Percentiles rank a stretch among this genome's conserved stretches.
Evolutionary conservation across 2,329 filamentous ascomycete genomes (phyloP).

Genomic region (Phoma sp.): DNA sequence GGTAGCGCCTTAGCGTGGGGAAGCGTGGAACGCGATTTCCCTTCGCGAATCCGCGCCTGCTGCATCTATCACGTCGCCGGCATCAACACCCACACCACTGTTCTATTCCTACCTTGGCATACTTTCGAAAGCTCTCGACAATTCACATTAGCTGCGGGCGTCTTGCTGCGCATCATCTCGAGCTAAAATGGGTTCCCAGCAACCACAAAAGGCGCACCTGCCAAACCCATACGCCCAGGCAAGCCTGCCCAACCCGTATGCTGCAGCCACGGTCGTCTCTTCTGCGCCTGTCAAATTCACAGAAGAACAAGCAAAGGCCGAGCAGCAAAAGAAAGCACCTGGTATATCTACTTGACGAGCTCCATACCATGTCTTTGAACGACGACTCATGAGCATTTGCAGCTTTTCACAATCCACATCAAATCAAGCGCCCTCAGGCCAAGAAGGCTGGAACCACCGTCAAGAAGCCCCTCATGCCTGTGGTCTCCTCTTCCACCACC

Average conservation of each 20-base stretch:
- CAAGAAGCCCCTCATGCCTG: conserved; percentile 37
- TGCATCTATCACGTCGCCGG: neutral
- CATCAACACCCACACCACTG: neutral
- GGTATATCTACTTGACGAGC: conserved; percentile 41
- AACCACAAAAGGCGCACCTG: conserved; percentile 31
- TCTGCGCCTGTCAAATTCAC: conserved; percentile 37
- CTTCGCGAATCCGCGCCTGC: conserved; percentile 9
- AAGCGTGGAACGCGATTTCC: conserved; percentile 9
- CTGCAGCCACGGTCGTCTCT: conserved; percentile 33
- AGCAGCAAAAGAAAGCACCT: conserved; percentile 41
- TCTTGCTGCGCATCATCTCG: conserved; percentile 8
- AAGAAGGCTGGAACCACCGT: conserved; percentile 29
- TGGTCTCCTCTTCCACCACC: conserved; percentile 18
- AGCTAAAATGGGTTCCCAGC: conserved; percentile 34
- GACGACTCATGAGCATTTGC: conserved; percentile 36
- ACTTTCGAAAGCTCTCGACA: neutral
- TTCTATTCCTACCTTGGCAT: neutral
- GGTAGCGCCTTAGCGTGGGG: conserved; percentile 14
- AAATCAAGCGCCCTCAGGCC: conserved; percentile 42
- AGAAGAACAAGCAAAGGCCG: conserved; percentile 41
- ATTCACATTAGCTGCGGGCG: conserved; percentile 4
- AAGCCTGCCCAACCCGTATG: conserved; percentile 39
- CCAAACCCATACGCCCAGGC: conserved; percentile 37
- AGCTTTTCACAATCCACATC: conserved; percentile 44
- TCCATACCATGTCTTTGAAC: conserved; percentile 27